phyloP scores from a whole-genome alignment of 164 flowering plant species.

The Liriodendron chinense region DNA sequence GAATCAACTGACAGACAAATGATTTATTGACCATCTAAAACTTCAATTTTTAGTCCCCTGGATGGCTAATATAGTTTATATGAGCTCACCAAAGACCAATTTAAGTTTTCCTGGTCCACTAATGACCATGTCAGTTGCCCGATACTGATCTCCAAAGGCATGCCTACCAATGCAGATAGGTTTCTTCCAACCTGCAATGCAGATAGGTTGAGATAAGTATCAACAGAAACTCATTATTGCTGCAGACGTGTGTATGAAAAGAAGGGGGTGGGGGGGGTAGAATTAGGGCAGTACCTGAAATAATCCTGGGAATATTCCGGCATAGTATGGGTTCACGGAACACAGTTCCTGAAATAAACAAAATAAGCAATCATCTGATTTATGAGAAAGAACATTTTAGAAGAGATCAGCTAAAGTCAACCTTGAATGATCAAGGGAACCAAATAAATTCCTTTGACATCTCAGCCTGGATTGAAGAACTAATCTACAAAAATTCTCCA shows the following conservation, averaged over 20 bases:
- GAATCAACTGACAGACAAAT: background rate
- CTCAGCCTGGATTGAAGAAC: too few species aligned
- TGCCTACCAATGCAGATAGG: conserved; percentile 98
- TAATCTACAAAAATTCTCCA: too few species aligned
- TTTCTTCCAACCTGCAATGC: conserved; percentile 94
- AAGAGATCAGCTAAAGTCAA: background rate
- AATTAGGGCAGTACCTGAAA: conserved; percentile 53
- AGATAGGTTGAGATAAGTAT: conserved; percentile 2
- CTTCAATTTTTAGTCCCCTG: background rate
- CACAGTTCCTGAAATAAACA: conserved; percentile 68
- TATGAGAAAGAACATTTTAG: background rate
- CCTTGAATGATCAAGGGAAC: too few species aligned
- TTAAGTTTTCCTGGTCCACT: conserved; percentile 91
- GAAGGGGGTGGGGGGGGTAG: background rate
- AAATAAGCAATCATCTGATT: background rate
- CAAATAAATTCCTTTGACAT: too few species aligned
- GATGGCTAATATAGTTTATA: background rate
- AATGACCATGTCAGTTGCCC: conserved; percentile 85
- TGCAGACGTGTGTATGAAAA: background rate
- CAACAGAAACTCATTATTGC: background rate
- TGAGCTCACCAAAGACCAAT: conserved; percentile 85
- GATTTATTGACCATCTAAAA: background rate
- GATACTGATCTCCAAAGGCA: conserved; percentile 99
- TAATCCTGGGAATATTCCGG: conserved; percentile 78
- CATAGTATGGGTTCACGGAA: conserved; percentile 96